Base-by-base conservation (phyloP, 169 alveolate species). In the Eimeria praecox region DNA sequence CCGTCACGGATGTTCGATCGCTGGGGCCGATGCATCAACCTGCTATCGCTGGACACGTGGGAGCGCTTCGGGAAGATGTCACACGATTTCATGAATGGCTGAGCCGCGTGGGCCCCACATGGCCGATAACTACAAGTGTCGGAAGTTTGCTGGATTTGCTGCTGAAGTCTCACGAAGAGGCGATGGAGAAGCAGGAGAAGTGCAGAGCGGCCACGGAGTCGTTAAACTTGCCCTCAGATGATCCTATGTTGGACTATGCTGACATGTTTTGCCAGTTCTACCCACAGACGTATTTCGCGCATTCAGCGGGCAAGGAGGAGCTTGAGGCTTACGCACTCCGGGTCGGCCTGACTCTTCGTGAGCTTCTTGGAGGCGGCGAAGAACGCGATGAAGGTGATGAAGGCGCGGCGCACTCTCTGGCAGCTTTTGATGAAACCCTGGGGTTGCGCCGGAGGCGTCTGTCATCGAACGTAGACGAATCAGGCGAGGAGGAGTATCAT, bases 1-100 rank as follows among this genome's bases (percentile, higher is more conserved):
- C 90, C 20, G 12, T 82, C 35, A 27, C 49, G 0, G 90, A 82
- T 46, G 71, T 27, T 24, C 66, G 90, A 1, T 82, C 90, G 5
- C 33, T 82, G 71, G 90, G 90, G 18, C 90, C 90, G n/a, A 14
- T 82, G 90, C 90, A 82, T 46, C 90, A 82, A 24, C 44, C 71
- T 42, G 90, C 90, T 16, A 20, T 82, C 1, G 90, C 73, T 27
- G 90, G 90, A 30, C 73, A 82, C 73, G 73, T 82, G 66, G 24
- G 73, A 12, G 90, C 90, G 73, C 66, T 46, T 27, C 90, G 90
- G 3, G 71, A 82, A 12, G 90, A 82, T 52, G 69, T 82, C 46
- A 38, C 9, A 10, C 90, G 90, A 18, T 73, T 82, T 44, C 90
- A 46, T n/a, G 46, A 44, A 18, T 82, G 90, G 90, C 73, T 82